A percentile compares a stretch with the other conserved stretches of the same genome.
Conservation (phyloP, 805 yeast species). For the Suhomyces kilbournensis region DNA sequence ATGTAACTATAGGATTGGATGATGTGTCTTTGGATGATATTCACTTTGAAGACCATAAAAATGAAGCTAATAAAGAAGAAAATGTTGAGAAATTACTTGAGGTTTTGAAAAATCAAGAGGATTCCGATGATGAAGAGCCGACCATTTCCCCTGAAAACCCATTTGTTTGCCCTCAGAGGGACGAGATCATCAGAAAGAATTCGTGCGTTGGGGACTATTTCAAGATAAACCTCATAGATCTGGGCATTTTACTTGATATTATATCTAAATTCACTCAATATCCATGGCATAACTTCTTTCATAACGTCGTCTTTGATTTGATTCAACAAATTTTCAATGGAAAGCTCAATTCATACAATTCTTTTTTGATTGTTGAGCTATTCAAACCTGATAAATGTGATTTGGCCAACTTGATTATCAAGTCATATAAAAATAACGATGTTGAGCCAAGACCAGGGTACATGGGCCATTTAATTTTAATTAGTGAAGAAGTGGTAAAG, state of each 20-base stretch:
- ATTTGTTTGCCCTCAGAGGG: constrained; percentile 37
- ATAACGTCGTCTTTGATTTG: constrained; percentile 94
- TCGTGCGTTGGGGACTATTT: constrained; percentile 86
- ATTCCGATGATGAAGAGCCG: constrained; percentile 46
- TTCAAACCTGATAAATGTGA: constrained; percentile 40
- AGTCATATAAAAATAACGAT: constrained; percentile 41
- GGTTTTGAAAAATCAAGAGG: constrained; percentile 29
- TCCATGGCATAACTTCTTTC: constrained; percentile 97
- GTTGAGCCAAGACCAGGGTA: constrained; percentile 75
- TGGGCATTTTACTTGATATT: constrained; percentile 64
- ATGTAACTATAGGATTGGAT: constrained; percentile 37
- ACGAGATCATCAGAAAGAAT: constrained; percentile 38
- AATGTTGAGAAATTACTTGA: constrained; percentile 18
- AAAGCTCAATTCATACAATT: constrained; percentile 83
- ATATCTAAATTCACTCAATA: constrained; percentile 71
- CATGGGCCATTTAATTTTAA: constrained; percentile 93
- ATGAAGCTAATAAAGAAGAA: constrained; percentile 21
- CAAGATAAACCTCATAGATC: constrained; percentile 79
- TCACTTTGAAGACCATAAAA: constrained; percentile 18
- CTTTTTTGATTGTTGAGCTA: constrained; percentile 36
- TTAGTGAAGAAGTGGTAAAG: constrained; percentile 94
- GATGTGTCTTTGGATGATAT: constrained; percentile 37
- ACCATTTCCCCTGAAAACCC: constrained; percentile 42
- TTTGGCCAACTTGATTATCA: constrained; percentile 27
- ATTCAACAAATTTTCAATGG: constrained; percentile 94